phyloP scores from a whole-genome alignment of 345 rosid species.

The Crucihimalaya himalaica region DNA sequence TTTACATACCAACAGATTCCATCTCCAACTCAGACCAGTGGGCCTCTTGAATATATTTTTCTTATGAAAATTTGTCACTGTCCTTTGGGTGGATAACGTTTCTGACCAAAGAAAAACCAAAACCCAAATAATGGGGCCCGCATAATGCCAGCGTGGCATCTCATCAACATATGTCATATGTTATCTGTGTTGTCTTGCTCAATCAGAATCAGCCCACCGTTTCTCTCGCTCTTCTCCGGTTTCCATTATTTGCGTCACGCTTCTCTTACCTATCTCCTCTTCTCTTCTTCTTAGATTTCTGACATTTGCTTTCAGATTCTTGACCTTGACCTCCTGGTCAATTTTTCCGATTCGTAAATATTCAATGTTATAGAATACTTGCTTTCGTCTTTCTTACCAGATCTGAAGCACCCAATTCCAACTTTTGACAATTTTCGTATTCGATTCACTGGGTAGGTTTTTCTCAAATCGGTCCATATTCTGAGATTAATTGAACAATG shows the following conservation, averaged over 20 bases:
- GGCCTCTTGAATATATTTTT: background rate
- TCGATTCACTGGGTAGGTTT: background rate
- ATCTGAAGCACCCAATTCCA: constrained; percentile 30
- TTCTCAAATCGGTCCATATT: background rate
- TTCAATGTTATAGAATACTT: background rate
- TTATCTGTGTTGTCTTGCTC: background rate
- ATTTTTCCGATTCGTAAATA: background rate
- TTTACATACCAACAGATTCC: background rate
- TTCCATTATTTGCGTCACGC: background rate
- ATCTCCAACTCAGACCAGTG: background rate
- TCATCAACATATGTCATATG: background rate
- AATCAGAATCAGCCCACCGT: constrained; percentile 26
- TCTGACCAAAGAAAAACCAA: background rate
- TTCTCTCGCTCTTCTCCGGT: constrained; percentile 11
- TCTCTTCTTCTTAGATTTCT: constrained; percentile 6
- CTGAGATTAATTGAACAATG: constrained; percentile 43
- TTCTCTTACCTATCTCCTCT: constrained; percentile 13
- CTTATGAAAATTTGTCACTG: background rate
- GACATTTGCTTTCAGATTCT: background rate
- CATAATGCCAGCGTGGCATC: constrained; percentile 31
- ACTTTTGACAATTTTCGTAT: background rate
- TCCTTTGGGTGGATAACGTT: constrained; percentile 10
- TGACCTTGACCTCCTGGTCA: constrained; percentile 20
- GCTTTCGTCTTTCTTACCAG: constrained; percentile 14
- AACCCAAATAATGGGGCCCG: background rate